Conservation (phyloP, 768 basidiomycete genomes). For the Lyophyllum atratum region DNA sequence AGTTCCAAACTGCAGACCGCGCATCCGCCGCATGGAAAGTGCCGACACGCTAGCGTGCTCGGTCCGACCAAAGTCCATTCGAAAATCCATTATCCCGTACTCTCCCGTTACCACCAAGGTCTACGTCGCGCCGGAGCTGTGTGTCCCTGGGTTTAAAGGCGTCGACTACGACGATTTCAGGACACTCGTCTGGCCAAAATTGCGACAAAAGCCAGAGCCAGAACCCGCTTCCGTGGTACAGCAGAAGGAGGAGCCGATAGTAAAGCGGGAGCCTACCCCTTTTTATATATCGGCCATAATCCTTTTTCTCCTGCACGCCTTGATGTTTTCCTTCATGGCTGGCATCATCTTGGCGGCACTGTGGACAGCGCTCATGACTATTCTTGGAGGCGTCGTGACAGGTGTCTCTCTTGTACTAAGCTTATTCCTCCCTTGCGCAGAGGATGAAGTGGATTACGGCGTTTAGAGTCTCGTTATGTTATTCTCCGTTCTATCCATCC, state of each 20-base stretch:
- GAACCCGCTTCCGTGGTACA: no score
- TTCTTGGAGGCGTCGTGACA: background rate
- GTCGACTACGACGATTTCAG: conserved; percentile 12
- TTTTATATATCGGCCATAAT: background rate
- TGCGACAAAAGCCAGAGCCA: background rate
- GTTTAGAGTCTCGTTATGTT: background rate
- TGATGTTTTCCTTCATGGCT: conserved; percentile 4
- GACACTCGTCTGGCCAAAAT: background rate
- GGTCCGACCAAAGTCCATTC: conserved; percentile 6
- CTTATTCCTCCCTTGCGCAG: background rate
- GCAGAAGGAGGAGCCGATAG: background rate
- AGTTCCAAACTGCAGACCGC: conserved; percentile 9
- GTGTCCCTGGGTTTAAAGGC: background rate
- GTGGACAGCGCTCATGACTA: background rate
- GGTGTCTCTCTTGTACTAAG: background rate
- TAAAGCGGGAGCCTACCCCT: background rate
- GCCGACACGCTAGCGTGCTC: conserved; percentile 14
- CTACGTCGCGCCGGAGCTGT: background rate
- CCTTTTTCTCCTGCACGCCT: conserved; percentile 7
- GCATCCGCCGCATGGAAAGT: conserved; percentile 15
- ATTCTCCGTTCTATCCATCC: background rate
- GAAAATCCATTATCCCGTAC: background rate
- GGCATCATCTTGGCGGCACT: background rate
- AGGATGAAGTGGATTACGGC: background rate
- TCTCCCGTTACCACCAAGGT: background rate